Evolutionary conservation across 768 basidiomycete genomes (phyloP), one percentile per base, ranked within the genome.

Genomic region (Suillus clintonianus): DNA sequence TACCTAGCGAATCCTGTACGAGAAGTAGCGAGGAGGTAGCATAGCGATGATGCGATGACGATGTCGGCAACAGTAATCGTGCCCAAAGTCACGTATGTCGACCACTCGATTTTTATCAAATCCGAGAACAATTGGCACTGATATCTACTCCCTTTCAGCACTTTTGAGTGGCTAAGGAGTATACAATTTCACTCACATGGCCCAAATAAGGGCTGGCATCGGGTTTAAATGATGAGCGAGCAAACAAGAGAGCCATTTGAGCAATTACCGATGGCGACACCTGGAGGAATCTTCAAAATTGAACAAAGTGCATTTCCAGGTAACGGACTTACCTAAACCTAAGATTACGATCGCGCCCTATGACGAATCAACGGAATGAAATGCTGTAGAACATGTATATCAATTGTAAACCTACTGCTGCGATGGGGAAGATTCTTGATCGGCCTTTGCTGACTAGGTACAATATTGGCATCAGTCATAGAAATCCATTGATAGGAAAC

Each of bases 141-240:
- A 59, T 41, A 61, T 39, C 60, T 61, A 14, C 17, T n/a, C 36
- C 10, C 24, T 19, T 59, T 57, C 24, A 61, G 60, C 55, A 57
- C 15, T 34, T n/a, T n/a, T 27, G 27, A 27, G 30, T 32, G 13
- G n/a, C 14, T 22, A n/a, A 14, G 2, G 10, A 19, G 30, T 41
- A 27, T 6, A 10, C 17, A 7, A 6, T 60, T 8, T 19, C 50
- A 59, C 60, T 59, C 36, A 61, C 60, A 61, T n/a, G 7, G 22
- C 32, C 15, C 55, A 59, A 1, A 59, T 6, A 13, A 59, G 24
- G 13, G 22, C 60, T 61, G 7, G 2, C 36, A 22, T 61, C 11
- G 22, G 1, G 55, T 30, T 19, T 41, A 22, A 59, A 15, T n/a
- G 27, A 39, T 61, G 19, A 34, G 24, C 19, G 6, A 30, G 30